A percentile compares a stretch with the other conserved stretches of the same genome.
Conservation (phyloP, 441 rosid genomes). For the Erysimum cheiri region DNA sequence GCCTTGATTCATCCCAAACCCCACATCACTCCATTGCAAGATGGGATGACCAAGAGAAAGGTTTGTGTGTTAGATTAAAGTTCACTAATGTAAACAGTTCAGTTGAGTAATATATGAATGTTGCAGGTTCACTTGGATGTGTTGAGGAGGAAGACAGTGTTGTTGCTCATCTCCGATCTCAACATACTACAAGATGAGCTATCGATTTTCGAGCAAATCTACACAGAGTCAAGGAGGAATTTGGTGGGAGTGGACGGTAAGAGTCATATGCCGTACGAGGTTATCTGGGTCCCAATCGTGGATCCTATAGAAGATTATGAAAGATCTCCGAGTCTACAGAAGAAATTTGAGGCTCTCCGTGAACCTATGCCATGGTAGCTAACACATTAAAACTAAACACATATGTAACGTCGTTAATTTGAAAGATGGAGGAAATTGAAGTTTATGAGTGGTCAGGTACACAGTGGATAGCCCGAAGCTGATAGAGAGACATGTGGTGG, state of each 20-base stretch:
- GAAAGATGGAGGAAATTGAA: background rate
- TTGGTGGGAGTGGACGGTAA: slow-evolving; percentile 50
- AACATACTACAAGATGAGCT: slow-evolving; percentile 69
- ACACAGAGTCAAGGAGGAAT: slow-evolving; percentile 57
- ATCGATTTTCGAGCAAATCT: slow-evolving; percentile 64
- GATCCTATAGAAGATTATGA: slow-evolving; percentile 55
- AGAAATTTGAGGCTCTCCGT: slow-evolving; percentile 54
- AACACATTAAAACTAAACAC: background rate
- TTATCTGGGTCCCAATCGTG: slow-evolving; percentile 78
- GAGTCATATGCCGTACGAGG: slow-evolving; percentile 60
- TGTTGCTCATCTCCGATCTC: slow-evolving; percentile 74
- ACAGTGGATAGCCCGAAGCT: slow-evolving; percentile 63
- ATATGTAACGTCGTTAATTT: background rate
- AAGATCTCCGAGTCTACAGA: slow-evolving; percentile 44
- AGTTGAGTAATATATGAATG: background rate
- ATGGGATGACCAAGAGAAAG: slow-evolving; percentile 64
- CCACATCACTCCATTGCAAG: slow-evolving; percentile 64
- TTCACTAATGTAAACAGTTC: background rate
- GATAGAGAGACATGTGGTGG: slow-evolving; percentile 61
- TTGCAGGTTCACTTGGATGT: slow-evolving; percentile 69
- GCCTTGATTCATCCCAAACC: slow-evolving; percentile 63
- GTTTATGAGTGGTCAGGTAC: slow-evolving; percentile 33
- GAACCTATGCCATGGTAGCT: slow-evolving; percentile 65
- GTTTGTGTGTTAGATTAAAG: slow-evolving; percentile 37
- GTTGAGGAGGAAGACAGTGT: slow-evolving; percentile 67